Conservation (phyloP, 805 yeast genomes). For the Ascoidea rubescens region DNA sequence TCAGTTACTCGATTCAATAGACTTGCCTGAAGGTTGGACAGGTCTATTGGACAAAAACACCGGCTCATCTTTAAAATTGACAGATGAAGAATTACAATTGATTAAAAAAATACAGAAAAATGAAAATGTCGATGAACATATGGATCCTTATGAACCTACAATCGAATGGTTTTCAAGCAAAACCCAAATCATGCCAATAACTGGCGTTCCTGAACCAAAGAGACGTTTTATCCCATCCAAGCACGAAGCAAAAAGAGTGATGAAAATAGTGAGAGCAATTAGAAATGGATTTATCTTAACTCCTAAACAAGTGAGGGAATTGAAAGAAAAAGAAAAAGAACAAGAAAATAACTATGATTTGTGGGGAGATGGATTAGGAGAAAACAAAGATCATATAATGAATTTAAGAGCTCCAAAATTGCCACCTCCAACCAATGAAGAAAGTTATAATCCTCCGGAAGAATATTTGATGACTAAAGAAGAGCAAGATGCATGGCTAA, state of each 20-base stretch:
- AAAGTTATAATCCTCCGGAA: slow-evolving; percentile 94
- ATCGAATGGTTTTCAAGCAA: slow-evolving; percentile 91
- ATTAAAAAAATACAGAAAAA: slow-evolving; percentile 76
- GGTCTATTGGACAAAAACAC: slow-evolving; percentile 86
- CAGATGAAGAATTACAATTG: slow-evolving; percentile 78
- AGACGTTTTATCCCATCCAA: slow-evolving; percentile 93
- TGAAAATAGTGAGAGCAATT: slow-evolving; percentile 93
- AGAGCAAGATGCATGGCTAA: slow-evolving; percentile 60
- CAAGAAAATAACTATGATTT: slow-evolving; percentile 55
- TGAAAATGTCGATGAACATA: slow-evolving; percentile 64
- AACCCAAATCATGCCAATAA: slow-evolving; percentile 77
- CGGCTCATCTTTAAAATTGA: slow-evolving; percentile 70
- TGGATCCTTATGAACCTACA: slow-evolving; percentile 85
- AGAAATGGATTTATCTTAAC: slow-evolving; percentile 91
- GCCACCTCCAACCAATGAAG: slow-evolving; percentile 94
- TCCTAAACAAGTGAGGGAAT: slow-evolving; percentile 40
- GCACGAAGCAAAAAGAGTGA: slow-evolving; percentile 89
- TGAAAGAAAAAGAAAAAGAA: slow-evolving; percentile 34
- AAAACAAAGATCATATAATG: slow-evolving; percentile 68
- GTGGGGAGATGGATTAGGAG: slow-evolving; percentile 66
- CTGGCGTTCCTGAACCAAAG: slow-evolving; percentile 94
- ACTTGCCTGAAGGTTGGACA: slow-evolving; percentile 97
- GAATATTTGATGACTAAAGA: slow-evolving; percentile 78
- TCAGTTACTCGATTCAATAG: slow-evolving; percentile 77
- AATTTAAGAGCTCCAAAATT: slow-evolving; percentile 88